Percentiles rank a stretch among this genome's conserved stretches.
These are phyloP conservation scores for Entophlyctis luteolus DNA, from an alignment of 192 early-diverging fungal species.

Conservation along the genomic window DNA sequence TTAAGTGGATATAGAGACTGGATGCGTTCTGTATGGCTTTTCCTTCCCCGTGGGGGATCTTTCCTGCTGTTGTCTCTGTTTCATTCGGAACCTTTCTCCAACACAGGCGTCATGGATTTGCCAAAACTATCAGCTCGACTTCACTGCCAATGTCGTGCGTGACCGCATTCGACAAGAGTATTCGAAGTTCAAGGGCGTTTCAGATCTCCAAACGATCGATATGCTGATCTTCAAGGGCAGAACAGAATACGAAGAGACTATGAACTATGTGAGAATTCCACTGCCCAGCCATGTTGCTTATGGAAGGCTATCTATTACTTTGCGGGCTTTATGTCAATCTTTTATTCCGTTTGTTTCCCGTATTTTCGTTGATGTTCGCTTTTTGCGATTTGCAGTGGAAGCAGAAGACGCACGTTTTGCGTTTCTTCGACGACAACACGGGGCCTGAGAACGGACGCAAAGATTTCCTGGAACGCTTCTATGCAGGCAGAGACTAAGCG, in stretches of 20 bases:
- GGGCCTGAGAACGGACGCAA: constrained; percentile 53
- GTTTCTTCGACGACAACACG: constrained; percentile 71
- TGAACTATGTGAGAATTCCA: constrained; percentile 76
- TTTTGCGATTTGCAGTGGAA: constrained; percentile 18
- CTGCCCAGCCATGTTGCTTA: too few species aligned
- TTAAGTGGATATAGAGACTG: constrained; percentile 18
- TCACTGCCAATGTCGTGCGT: constrained; percentile 68
- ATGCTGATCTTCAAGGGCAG: constrained; percentile 80
- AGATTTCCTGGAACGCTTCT: constrained; percentile 26
- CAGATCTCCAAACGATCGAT: constrained; percentile 74
- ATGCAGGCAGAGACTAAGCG: constrained; percentile 23
- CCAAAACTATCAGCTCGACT: constrained; percentile 44
- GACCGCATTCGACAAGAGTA: constrained; percentile 84
- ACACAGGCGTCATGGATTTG: constrained; percentile 25
- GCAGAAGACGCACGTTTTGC: constrained; percentile 78
- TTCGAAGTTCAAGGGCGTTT: constrained; percentile 77
- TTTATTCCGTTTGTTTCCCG: background rate
- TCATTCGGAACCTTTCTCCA: background rate
- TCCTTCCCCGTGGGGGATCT: background rate
- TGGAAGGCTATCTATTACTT: background rate
- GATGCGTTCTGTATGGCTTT: constrained; percentile 8
- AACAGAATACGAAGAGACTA: constrained; percentile 81
- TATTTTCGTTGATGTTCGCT: background rate
- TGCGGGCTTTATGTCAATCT: background rate
- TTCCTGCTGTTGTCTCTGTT: background rate